Evolutionary conservation across 768 basidiomycete species (phyloP).

Genomic region (Suillus subluteus): DNA sequence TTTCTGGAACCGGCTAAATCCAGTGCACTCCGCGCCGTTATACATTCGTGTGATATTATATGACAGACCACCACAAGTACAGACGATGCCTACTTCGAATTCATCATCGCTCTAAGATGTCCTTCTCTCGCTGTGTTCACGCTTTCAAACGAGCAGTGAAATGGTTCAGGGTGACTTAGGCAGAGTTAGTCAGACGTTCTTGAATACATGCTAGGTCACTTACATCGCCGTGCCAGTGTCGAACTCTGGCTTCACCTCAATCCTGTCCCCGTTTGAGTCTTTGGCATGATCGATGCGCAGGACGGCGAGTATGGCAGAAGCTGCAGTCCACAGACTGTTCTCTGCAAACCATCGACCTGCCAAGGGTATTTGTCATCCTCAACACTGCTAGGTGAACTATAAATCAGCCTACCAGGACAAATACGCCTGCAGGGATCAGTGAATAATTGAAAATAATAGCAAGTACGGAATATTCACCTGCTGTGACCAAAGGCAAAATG

Average conservation of each 20-base stretch:
- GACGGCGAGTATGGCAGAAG: not conserved
- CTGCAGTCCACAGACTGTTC: not conserved
- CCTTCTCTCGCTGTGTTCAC: too few relatives aligned
- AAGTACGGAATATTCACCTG: not conserved
- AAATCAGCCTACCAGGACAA: not conserved
- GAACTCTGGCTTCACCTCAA: not conserved
- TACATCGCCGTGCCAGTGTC: not conserved
- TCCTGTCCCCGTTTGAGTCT: not conserved
- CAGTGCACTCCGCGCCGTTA: too few relatives aligned
- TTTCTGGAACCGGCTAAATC: too few relatives aligned
- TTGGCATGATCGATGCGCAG: not conserved
- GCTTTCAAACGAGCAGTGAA: too few relatives aligned
- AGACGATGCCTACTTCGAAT: too few relatives aligned
- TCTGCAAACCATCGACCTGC: conserved; percentile 8
- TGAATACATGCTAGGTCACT: not conserved
- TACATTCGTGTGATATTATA: too few relatives aligned
- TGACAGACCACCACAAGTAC: too few relatives aligned
- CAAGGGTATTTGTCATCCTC: not conserved
- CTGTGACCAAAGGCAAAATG: not conserved
- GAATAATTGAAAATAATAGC: too few relatives aligned
- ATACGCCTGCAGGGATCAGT: not conserved
- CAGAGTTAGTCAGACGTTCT: too few relatives aligned
- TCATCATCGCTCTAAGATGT: too few relatives aligned
- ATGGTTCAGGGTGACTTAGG: too few relatives aligned
- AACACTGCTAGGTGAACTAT: not conserved